Base-by-base conservation (phyloP, 2,329 filamentous ascomycete genomes). In the Monosporascus sp. region DNA sequence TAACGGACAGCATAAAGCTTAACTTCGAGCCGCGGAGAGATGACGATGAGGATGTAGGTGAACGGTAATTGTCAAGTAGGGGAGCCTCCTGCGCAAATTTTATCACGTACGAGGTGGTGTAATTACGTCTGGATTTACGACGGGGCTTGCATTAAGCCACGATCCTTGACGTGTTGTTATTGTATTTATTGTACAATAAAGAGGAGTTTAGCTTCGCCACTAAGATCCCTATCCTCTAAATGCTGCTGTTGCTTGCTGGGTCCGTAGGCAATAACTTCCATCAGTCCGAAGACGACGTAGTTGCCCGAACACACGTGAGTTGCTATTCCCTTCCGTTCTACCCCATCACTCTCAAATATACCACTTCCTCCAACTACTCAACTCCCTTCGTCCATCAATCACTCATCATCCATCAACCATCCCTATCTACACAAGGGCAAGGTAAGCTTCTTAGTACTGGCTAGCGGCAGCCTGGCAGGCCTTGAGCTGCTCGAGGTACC, bases 401-500 rank as follows among this genome's bases (percentile, higher is more conserved):
- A 24, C 28, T 41, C 45, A 14, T 24, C 49, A 3, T 3, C 26
- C 47, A 40, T 48, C 48, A 24, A 24, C 40, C 45, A 14, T 24
- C 49, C 37, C 26, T 20, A 60, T 35, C 43, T 26, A 56, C 53
- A 52, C 56, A 37, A 38, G 37, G n/a, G 11, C 8, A 15, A 4
- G 37, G 38, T 18, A n/a, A 3, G 24, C 8, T 70, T 84, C 8
- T 70, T 84, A 90, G 76, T 90, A 89, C 64, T 78, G 84, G 73
- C 78, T 84, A 52, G 89, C 86, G 63, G 89, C 88, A 60, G 82
- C 76, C 79, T 93, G 89, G 80, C 89, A 93, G 53, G 89, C 88
- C 81, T 92, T 93, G 74, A 99, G 80, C 82, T 99, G 93, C 73
- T 99, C 94, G 65, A 99, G 78, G 74, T 99, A 99, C 92, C 93